Conservation (phyloP, 345 rosid species). For the Eucalyptus erythrocorys region DNA sequence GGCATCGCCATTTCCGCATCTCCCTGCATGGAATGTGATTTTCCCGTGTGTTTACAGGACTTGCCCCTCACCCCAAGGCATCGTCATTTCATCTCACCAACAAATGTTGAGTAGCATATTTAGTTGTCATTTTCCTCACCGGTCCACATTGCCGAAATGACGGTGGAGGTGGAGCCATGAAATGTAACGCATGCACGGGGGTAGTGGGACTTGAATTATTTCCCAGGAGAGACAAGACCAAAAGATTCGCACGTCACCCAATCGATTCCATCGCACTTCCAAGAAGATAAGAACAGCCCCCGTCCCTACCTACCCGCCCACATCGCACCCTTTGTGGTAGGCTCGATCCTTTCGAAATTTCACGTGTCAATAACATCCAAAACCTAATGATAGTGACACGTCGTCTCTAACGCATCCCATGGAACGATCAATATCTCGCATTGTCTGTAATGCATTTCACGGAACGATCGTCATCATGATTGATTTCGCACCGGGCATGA, state of each 20-base stretch:
- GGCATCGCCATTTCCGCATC: too few relatives aligned
- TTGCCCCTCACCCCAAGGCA: not conserved
- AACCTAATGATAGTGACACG: not conserved
- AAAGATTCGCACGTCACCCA: not conserved
- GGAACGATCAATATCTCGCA: not conserved
- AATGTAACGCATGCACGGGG: not conserved
- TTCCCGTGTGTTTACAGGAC: not conserved
- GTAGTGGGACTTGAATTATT: not conserved
- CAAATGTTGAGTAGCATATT: not conserved
- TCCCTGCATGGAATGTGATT: not conserved
- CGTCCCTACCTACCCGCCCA: not conserved
- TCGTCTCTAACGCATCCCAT: not conserved
- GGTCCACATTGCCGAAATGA: not conserved
- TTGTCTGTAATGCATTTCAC: not conserved
- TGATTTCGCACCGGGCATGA: not conserved
- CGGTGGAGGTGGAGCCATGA: not conserved
- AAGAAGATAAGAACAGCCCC: not conserved
- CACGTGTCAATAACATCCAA: not conserved
- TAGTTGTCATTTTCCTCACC: not conserved
- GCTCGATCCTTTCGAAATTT: not conserved
- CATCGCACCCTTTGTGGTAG: not conserved
- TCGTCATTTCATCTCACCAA: not conserved
- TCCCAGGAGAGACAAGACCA: not conserved
- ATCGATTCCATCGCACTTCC: not conserved
- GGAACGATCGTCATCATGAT: not conserved